Base-by-base conservation (phyloP, 805 yeast genomes). In the Sungouiozyma ichnusensis region DNA sequence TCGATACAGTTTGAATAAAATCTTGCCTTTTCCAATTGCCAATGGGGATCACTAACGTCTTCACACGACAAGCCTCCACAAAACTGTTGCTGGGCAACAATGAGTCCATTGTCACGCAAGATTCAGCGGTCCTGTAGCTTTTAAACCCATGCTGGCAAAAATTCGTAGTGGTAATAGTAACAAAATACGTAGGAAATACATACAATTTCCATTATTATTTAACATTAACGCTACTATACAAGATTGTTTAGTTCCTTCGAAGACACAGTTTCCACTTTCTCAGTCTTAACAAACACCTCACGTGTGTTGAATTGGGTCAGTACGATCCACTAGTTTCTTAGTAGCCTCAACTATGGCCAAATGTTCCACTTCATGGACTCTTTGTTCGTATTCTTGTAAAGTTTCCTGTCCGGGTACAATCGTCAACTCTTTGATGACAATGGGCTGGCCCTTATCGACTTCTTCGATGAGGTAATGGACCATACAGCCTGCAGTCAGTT, bases 381-480 rank as follows among this genome's bases (percentile, higher is more conserved):
- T 76, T 13, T 62, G 68, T 60, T 85, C 95, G 65, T 88, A 92
- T 18, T 72, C 72, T 38, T 86, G 95, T 43, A 87, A 63, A 1
- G 85, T 57, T 59, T 90, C 97, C 32, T 54, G 32, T 1, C 77
- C 85, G 43, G 79, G 78, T 16, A 64, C 63, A 35, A 90, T 72
- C 3, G 75, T 81, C 31, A 92, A 62, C 58, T 88, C 86, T 55
- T 79, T 82, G 11, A 92, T 88, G 14, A 92, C 65, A 35, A 92
- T 63, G 2, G 98, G 97, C 52, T 81, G 82, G 18, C 98, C 98
- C 52, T 80, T 78, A 62, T 92, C 98, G 5, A 92, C 98, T 54
- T 85, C 95, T 38, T 87, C 85, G 51, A 92, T 88, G n/a, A 92
- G 97, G 56, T 82, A 77, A 67, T 92, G 98, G 36, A 92, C 84